Evolutionary conservation across 1,284 basidiomycete genomes (phyloP), one percentile per base, ranked within the genome.

Genomic region (Naganishia cerealis): DNA sequence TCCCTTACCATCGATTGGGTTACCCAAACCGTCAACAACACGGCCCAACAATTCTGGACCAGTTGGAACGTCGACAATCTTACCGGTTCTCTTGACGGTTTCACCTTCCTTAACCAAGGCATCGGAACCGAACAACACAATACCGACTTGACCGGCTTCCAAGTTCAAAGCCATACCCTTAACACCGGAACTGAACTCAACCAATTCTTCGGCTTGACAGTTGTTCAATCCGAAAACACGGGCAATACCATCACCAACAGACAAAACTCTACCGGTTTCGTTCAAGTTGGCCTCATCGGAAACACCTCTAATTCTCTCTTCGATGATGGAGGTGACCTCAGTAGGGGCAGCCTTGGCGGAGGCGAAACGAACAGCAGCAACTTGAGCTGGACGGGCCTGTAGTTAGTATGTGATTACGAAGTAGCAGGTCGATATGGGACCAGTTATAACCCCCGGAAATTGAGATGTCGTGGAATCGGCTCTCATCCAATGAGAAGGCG

Each of bases 91-190:
- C 87, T 97, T 99, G 87, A 99, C 95, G 75, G 94, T 94, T 85
- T 99, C 94, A 79, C 94, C 95, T 85, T 98, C 95, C 87, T 94
- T 94, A 87, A 98, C 98, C 84, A 90, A 88, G 88, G 94, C 92
- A 85, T 98, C 95, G 84, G 93, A 95, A 91, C 95, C 95, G 86
- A 99, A 98, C 85, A 98, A 94, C 85, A 95, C 94, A 79, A 99
- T 92, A 94, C 95, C 95, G 85, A 98, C 94, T 80, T 97, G 95
- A 90, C 98, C 95, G 84, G 94, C 92, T 85, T 99, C 95, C 88
- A 99, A 90, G 90, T 99, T 99, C 82, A 99, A 85, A 84, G 92
- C 94, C 94, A 97, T 96, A 85, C 92, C 92, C 80, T 91, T 91
- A 79, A 99, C 88, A 85, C 95, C 95, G 68, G 95, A 98, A 69